phyloP scores from a whole-genome alignment of 2,329 filamentous ascomycete species.

The Apiospora malaysiana region DNA sequence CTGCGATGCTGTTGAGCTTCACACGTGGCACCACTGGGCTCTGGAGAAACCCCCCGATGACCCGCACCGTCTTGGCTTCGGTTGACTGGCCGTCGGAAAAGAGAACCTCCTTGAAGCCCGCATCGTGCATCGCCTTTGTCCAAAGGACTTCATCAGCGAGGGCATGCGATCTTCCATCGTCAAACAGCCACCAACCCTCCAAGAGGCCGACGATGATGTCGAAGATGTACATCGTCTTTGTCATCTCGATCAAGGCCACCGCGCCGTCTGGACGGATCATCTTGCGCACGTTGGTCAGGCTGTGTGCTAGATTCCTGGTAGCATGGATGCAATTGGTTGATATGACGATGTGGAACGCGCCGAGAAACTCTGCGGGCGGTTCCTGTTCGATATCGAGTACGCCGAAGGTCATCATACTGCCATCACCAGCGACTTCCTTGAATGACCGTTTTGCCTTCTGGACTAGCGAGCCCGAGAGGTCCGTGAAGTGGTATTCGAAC shows the following conservation, averaged over 20 bases:
- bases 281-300: constrained; percentile 34
- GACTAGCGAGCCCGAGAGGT: constrained; percentile 45
- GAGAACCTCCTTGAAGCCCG: constrained; percentile 34
- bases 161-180: constrained; percentile 36
- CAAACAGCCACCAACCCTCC: constrained; percentile 44
- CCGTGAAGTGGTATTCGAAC: constrained; percentile 49
- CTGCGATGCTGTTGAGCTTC: fast-evolving
- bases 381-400: constrained; percentile 40
- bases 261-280: constrained; percentile 39
- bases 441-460: constrained; percentile 35
- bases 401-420: constrained; percentile 37
- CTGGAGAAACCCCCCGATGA: constrained; percentile 34
- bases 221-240: constrained; percentile 36
- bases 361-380: constrained; percentile 27
- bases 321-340: constrained; percentile 46
- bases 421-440: background rate
- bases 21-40: background rate
- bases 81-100: constrained; percentile 34
- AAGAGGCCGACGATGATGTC: constrained; percentile 42
- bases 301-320: constrained; percentile 34
- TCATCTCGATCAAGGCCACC: constrained; percentile 41
- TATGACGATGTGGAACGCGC: constrained; percentile 39
- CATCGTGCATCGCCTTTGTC: constrained; percentile 28
- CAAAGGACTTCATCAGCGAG: constrained; percentile 34
- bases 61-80: constrained; percentile 34